phyloP scores from a whole-genome alignment of 768 basidiomycete genomes.

The Hortiboletus campestris region DNA sequence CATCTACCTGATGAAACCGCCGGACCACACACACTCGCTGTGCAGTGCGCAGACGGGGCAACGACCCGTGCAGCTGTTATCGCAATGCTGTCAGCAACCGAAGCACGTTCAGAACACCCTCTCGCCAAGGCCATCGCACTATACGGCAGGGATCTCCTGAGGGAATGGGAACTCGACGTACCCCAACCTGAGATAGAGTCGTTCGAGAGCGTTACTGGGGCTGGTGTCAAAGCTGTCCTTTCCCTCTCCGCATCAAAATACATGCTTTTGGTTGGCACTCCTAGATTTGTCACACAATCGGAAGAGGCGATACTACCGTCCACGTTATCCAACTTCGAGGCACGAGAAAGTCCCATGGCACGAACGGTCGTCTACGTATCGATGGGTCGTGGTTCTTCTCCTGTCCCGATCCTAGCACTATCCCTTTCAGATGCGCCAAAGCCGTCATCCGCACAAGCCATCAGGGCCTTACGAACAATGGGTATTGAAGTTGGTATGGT shows the following conservation, averaged over 20 bases:
- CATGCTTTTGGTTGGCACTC: slow-evolving; percentile 73
- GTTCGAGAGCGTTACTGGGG: slow-evolving; percentile 89
- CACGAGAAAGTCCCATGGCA: slow-evolving; percentile 65
- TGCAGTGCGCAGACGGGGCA: slow-evolving; percentile 55
- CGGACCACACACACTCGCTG: slow-evolving; percentile 11
- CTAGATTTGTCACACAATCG: slow-evolving; percentile 62
- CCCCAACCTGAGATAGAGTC: slow-evolving; percentile 58
- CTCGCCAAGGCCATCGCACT: slow-evolving; percentile 89
- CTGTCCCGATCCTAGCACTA: slow-evolving; percentile 71
- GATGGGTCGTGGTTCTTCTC: slow-evolving; percentile 41
- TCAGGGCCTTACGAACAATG: slow-evolving; percentile 79
- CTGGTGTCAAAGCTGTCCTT: slow-evolving; percentile 78
- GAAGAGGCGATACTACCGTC: slow-evolving; percentile 54
- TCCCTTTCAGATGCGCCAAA: slow-evolving; percentile 89
- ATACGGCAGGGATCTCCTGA: slow-evolving; percentile 69
- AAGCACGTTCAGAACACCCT: slow-evolving; percentile 93
- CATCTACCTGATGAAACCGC: slow-evolving; percentile 16
- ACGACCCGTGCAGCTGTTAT: slow-evolving; percentile 62
- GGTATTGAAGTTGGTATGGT: slow-evolving; percentile 91
- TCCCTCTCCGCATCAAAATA: slow-evolving; percentile 49
- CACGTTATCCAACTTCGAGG: slow-evolving; percentile 62
- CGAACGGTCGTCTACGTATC: slow-evolving; percentile 89
- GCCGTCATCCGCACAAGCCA: slow-evolving; percentile 78
- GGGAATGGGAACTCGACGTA: slow-evolving; percentile 35
- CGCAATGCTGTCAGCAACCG: slow-evolving; percentile 81